These are phyloP conservation scores for Kregervanrija fluxuum DNA, from an alignment of 805 yeast genomes.

Conservation along the genomic window DNA sequence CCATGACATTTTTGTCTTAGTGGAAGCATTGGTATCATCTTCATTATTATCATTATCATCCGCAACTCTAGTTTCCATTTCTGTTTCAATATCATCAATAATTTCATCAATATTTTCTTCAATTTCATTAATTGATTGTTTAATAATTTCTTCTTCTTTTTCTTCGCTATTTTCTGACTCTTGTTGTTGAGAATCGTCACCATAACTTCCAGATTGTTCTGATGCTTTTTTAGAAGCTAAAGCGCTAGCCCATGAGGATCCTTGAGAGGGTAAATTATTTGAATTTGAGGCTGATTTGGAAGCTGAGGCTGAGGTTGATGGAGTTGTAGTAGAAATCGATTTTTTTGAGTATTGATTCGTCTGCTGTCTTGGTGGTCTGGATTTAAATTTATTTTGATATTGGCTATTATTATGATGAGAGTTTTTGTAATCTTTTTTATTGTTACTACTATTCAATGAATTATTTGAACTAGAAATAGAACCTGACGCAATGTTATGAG, in stretches of 20 bases:
- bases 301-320: conserved; percentile 3
- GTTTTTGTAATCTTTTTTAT: no score
- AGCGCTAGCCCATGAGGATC: conserved; percentile 30
- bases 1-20: conserved; percentile 18
- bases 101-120: conserved; percentile 5
- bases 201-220: no score
- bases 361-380: not conserved
- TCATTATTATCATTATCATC: conserved; percentile 9
- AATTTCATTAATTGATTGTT: conserved; percentile 1
- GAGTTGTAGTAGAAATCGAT: not conserved
- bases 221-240: conserved; percentile 12
- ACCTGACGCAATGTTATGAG: not conserved
- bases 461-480: no score
- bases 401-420: no score
- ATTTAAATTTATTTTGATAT: not conserved
- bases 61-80: not conserved
- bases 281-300: conserved; percentile 7
- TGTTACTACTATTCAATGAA: no score
- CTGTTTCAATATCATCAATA: conserved; percentile 3
- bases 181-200: not conserved
- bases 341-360: conserved; percentile 2
- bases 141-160: conserved; percentile 8
- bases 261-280: conserved; percentile 13
- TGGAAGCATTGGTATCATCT: conserved; percentile 20
- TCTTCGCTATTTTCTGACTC: not conserved